These are phyloP conservation scores for Umbelopsis vinacea DNA, from an alignment of 192 early-diverging fungal species.

Conservation along the genomic window DNA sequence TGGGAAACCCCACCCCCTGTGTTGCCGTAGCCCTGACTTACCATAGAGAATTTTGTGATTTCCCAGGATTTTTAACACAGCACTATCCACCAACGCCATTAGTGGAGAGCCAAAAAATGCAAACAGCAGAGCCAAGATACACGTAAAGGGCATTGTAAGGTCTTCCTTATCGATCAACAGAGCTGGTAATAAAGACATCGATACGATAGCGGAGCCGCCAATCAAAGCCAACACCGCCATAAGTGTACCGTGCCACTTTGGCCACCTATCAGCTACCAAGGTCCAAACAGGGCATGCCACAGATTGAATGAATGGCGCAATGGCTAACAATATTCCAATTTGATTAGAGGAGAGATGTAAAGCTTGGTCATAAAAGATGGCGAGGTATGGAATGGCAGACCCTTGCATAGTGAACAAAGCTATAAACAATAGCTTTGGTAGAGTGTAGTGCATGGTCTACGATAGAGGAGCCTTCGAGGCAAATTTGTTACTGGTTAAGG, in stretches of 20 bases:
- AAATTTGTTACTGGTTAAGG: background rate
- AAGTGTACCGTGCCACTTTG: constrained; percentile 29
- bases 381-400: constrained; percentile 30
- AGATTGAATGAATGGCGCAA: constrained; percentile 43
- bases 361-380: constrained; percentile 32
- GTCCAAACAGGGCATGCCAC: constrained; percentile 42
- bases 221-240: constrained; percentile 26
- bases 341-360: constrained; percentile 30
- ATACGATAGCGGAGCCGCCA: constrained; percentile 23
- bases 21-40: background rate
- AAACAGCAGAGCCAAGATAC: constrained; percentile 23
- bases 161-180: background rate
- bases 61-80: constrained; percentile 39
- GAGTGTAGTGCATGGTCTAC: background rate
- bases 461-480: background rate
- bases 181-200: constrained; percentile 21
- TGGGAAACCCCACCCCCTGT: too few relatives aligned
- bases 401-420: constrained; percentile 30
- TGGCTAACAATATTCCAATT: constrained; percentile 38
- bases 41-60: constrained; percentile 41
- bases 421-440: constrained; percentile 36
- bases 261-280: constrained; percentile 31
- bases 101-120: constrained; percentile 40
- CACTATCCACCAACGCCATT: constrained; percentile 39
- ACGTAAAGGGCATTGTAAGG: constrained; percentile 3